phyloP scores from a whole-genome alignment of 2,329 filamentous ascomycete genomes.

The Stemphylium vesicarium region DNA sequence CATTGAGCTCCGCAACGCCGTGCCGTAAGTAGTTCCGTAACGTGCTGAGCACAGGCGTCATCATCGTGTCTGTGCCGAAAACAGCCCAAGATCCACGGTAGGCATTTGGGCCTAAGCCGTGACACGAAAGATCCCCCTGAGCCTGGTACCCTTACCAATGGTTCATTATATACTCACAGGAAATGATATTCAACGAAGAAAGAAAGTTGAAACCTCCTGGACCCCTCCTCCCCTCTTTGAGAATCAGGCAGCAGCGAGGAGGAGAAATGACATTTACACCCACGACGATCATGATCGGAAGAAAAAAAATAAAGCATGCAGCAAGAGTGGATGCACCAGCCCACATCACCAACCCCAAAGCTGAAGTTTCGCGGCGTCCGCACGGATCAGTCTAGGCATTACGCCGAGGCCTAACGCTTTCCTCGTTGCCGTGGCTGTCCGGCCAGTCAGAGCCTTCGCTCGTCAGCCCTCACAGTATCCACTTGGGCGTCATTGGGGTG shows the following conservation, averaged over 20 bases:
- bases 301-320: slow-evolving; percentile 19
- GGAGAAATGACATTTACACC: no score
- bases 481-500: slow-evolving; percentile 4
- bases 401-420: slow-evolving; percentile 21
- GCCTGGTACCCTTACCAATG: not conserved
- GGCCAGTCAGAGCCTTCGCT: not conserved
- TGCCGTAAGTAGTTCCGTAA: slow-evolving; percentile 37
- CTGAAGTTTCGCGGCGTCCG: slow-evolving; percentile 13
- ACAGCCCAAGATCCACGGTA: slow-evolving; percentile 23
- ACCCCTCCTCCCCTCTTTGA: not conserved
- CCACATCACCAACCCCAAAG: slow-evolving; percentile 23
- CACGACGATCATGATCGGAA: not conserved
- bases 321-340: slow-evolving; percentile 17
- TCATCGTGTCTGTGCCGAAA: slow-evolving; percentile 25
- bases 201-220: no score
- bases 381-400: slow-evolving; percentile 18
- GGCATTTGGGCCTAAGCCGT: slow-evolving; percentile 14
- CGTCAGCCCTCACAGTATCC: slow-evolving; percentile 2
- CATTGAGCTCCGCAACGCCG: slow-evolving; percentile 26
- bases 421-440: not conserved
- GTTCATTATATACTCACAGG: not conserved
- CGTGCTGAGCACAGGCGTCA: slow-evolving; percentile 33
- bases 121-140: slow-evolving; percentile 1
- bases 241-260: no score
- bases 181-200: no score